Evolutionary conservation across 352 stramenopile genomes (phyloP).

Genomic region (Pythium periplocum): DNA sequence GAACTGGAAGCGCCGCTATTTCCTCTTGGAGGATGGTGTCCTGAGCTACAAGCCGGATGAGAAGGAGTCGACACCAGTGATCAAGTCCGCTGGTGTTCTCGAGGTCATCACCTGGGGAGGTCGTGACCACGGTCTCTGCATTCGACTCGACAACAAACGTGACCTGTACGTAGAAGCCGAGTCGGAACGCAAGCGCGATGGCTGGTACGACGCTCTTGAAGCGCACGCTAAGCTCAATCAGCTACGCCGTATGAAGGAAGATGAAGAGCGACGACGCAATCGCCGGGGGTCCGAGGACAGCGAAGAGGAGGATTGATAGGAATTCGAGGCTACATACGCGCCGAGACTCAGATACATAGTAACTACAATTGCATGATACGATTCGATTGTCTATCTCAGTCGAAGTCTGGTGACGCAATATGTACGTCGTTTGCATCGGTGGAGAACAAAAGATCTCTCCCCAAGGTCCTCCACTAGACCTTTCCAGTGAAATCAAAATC

Average conservation of each 20-base stretch:
- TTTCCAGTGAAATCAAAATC: no score
- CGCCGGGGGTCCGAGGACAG: background rate
- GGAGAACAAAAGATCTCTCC: no score
- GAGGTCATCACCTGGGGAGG: conserved; percentile 8
- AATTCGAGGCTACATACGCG: background rate
- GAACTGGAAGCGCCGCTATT: conserved; percentile 7
- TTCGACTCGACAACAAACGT: conserved; percentile 4
- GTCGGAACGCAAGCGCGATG: conserved; percentile 4
- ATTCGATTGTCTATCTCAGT: no score
- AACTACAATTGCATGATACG: no score
- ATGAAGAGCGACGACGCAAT: conserved; percentile 1
- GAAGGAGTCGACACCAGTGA: conserved; percentile 4
- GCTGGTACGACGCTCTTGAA: conserved; percentile 8
- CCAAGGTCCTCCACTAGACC: no score
- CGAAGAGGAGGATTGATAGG: conserved; percentile 3
- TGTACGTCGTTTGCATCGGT: no score
- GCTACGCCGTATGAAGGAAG: background rate
- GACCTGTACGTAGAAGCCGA: conserved; percentile 9
- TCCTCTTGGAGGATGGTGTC: conserved; percentile 7
- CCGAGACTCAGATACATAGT: no score
- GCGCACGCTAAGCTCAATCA: conserved; percentile 5
- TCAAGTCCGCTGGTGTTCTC: conserved; percentile 5
- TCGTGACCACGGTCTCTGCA: conserved; percentile 8
- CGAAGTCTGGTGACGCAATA: no score
- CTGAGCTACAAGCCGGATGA: conserved; percentile 7